Base-by-base conservation (phyloP, 306 rosid genomes). In the Herpetospermum pedunculosum region DNA sequence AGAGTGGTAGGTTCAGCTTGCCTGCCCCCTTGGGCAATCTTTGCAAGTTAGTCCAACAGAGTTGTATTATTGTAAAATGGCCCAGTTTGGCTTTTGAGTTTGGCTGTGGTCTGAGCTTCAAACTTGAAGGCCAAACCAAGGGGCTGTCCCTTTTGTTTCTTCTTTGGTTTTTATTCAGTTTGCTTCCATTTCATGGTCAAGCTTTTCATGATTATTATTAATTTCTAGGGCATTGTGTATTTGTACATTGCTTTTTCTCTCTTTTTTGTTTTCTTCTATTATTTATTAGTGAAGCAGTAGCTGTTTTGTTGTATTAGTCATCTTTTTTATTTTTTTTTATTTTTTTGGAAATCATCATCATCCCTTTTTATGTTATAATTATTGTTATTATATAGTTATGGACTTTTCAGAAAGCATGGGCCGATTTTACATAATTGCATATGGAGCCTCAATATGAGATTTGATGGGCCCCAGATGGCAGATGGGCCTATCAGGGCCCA, bases 181-280 rank as follows among this genome's bases (percentile, higher is more conserved):
- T 86, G 80, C 81, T 83, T 78, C 81, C 86, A 81, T 77, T 84
- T 78, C 82, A 79, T 76, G 90, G 85, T 81, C 90, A 86, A 87
- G 89, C 87, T 38, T 79, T 86, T 58, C 83, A 79, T 88, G 85
- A 79, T 77, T 8, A 62, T 62, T 60, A 60, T 60, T 50, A 74
- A 87, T 62, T 76, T 49, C 25, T 82, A 83, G 85, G 72, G 40
- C 80, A 70, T 83, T 78, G 81, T 83, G 84, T 78, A 83, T 80
- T 80, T 83, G 87, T 85, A 81, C 89, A 87, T 87, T 83, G 38
- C 3, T 73, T 75, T 60, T n/a, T 16, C 16, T 30, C 6, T 6
- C 6, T 29, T 58, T 2, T 53, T 50, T 2, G 0, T 21, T 6
- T 15, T 8, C n/a, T 34, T 13, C 29, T 29, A 16, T 30, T 90